Percentiles rank a stretch among this genome's conserved stretches.
phyloP scores from a whole-genome alignment of 2,329 filamentous ascomycete genomes.

The Penicillium glabrum region DNA sequence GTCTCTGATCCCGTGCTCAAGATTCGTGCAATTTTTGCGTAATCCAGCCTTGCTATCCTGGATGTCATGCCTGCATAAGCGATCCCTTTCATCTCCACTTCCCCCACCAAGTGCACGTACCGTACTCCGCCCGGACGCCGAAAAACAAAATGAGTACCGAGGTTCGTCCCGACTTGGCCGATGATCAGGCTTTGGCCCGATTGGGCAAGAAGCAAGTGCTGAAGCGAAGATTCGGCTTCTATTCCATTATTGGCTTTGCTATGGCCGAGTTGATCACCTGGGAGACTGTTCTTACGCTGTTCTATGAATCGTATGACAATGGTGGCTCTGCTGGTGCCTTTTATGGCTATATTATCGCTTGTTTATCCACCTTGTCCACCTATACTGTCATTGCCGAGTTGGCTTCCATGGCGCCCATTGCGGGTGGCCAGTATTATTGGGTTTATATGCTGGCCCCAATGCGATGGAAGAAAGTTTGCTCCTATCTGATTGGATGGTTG shows the following conservation, averaged over 20 bases:
- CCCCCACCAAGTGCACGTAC: neutral
- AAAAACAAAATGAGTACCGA: constrained; percentile 8
- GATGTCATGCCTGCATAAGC: constrained; percentile 10
- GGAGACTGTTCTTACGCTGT: constrained; percentile 48
- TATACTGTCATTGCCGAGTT: constrained; percentile 51
- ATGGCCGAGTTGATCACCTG: constrained; percentile 48
- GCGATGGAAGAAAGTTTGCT: constrained; percentile 41
- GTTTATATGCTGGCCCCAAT: constrained; percentile 47
- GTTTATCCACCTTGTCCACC: constrained; percentile 49
- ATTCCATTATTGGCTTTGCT: constrained; percentile 46
- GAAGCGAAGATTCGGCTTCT: constrained; percentile 44
- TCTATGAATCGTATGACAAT: constrained; percentile 44
- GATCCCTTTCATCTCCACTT: neutral
- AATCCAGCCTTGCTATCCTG: neutral
- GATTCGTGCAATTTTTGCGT: neutral
- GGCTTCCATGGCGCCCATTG: constrained; percentile 49
- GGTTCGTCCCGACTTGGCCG: constrained; percentile 14
- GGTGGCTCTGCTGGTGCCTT: constrained; percentile 51
- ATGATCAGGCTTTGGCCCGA: constrained; percentile 40
- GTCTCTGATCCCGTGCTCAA: neutral
- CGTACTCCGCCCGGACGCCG: neutral
- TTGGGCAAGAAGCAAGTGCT: constrained; percentile 50
- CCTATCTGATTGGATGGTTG: constrained; percentile 47
- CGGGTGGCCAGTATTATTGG: constrained; percentile 50
- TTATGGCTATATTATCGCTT: constrained; percentile 55